Evolutionary conservation across 169 alveolate genomes (phyloP).

Genomic region (Sarcocystis neurona): DNA sequence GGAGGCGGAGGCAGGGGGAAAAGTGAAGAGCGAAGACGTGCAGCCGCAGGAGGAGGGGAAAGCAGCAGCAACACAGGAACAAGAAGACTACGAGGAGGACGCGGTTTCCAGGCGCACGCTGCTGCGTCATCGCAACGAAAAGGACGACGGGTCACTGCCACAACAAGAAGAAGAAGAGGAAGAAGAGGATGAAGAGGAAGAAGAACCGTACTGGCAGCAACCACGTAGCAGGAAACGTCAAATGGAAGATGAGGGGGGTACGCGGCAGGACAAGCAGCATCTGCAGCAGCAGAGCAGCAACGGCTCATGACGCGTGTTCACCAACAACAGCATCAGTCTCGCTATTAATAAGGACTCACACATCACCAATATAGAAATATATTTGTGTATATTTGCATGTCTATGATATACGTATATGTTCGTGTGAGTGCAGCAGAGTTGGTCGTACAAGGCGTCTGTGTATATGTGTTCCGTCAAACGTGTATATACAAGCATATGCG

Average conservation of each 20-base stretch:
- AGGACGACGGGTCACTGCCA: neutral
- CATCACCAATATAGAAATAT: neutral
- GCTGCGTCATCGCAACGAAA: neutral
- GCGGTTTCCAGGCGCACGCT: neutral
- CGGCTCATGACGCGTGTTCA: too few relatives aligned
- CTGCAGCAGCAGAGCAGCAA: too few relatives aligned
- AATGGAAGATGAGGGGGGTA: conserved; percentile 19
- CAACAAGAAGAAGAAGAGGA: neutral
- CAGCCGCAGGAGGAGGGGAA: too few relatives aligned
- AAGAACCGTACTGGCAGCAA: neutral
- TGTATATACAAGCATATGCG: too few relatives aligned
- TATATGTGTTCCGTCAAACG: too few relatives aligned
- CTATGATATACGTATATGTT: neutral
- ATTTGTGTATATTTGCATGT: neutral
- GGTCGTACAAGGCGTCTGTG: too few relatives aligned
- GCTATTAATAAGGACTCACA: neutral
- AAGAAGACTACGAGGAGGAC: neutral
- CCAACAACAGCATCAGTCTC: too few relatives aligned
- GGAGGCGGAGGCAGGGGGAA: too few relatives aligned
- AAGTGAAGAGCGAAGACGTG: too few relatives aligned
- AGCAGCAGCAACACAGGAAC: too few relatives aligned
- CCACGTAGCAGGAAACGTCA: conserved; percentile 25
- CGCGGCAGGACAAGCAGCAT: too few relatives aligned
- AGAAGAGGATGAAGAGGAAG: neutral
- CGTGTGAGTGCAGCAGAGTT: too few relatives aligned